These are phyloP conservation scores for Mallotus japonicus DNA, from an alignment of 441 rosid genomes.

Conservation along the genomic window DNA sequence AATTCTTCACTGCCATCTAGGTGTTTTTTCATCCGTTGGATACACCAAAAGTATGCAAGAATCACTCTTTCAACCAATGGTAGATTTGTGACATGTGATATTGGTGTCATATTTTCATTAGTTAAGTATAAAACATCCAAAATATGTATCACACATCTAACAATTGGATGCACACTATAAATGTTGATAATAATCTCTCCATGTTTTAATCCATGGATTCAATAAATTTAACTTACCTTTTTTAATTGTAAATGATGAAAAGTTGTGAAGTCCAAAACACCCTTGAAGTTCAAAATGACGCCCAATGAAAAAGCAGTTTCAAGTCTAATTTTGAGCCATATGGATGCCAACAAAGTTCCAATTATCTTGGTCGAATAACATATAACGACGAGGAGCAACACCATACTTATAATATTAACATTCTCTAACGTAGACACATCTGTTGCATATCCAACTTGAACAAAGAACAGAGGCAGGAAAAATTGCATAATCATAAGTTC, in stretches of 20 bases:
- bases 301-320: conserved; percentile 28
- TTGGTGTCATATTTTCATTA: no score
- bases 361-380: conserved; percentile 19
- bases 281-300: conserved; percentile 32
- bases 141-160: no score
- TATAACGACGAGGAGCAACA: conserved; percentile 6
- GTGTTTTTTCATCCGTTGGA: no score
- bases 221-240: no score
- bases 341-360: conserved; percentile 21
- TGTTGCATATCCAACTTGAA: conserved; percentile 27
- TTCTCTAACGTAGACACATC: conserved; percentile 23
- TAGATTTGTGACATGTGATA: no score
- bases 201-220: background rate
- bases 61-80: no score
- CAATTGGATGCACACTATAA: no score
- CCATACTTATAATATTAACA: background rate
- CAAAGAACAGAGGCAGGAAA: conserved; percentile 31
- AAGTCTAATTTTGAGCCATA: conserved; percentile 16
- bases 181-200: no score
- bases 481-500: conserved; percentile 27
- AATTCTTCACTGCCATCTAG: no score
- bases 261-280: conserved; percentile 26
- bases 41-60: no score
- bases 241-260: background rate
- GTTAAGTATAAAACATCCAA: no score